phyloP scores from a whole-genome alignment of 2,329 filamentous ascomycete genomes.

The Paracamarosporium sp. region DNA sequence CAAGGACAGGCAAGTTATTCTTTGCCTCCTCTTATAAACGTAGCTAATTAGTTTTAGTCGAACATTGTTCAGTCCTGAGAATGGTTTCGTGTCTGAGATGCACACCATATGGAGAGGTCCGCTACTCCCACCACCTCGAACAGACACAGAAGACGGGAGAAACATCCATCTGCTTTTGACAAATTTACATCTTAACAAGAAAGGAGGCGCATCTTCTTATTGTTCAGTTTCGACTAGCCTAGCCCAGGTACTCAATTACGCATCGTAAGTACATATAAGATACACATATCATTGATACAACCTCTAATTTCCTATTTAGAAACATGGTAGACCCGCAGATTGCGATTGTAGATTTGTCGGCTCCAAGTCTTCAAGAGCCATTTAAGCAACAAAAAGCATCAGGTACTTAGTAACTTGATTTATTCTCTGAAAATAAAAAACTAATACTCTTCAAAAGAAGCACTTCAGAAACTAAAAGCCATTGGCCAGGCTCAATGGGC shows the following conservation, averaged over 20 bases:
- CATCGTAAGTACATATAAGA: background rate
- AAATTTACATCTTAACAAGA: background rate
- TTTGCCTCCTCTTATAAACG: no score
- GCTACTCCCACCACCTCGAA: background rate
- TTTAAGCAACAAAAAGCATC: background rate
- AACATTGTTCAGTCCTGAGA: background rate
- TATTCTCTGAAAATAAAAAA: no score
- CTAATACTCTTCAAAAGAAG: no score
- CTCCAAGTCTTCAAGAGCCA: background rate
- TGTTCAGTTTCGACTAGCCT: background rate
- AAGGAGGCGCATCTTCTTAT: background rate
- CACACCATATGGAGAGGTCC: background rate
- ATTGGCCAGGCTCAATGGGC: background rate
- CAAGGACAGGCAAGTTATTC: background rate
- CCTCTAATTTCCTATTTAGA: background rate
- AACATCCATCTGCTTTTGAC: background rate
- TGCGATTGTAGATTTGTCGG: background rate
- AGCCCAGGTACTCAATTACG: background rate
- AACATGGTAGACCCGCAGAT: background rate
- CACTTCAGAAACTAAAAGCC: background rate
- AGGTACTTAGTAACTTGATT: no score
- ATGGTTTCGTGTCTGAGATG: background rate
- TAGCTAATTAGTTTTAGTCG: background rate
- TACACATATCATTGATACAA: background rate
- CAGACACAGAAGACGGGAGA: background rate